Base-by-base conservation (phyloP, 2,329 filamentous ascomycete genomes). In the Colletotrichum sidae region DNA sequence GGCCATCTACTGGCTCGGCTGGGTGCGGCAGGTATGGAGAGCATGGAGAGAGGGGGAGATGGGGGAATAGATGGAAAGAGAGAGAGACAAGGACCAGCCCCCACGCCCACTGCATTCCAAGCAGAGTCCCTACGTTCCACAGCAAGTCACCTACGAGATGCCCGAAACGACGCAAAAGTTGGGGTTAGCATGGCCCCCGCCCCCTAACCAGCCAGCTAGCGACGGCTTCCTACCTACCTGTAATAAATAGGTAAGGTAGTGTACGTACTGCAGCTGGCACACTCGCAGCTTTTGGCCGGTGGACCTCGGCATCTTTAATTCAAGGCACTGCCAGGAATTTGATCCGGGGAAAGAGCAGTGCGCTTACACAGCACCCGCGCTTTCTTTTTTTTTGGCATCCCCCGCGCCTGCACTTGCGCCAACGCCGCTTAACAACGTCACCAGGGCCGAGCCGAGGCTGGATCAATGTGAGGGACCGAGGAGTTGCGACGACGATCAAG, bases 281-380 rank as follows among this genome's bases (percentile, higher is more conserved):
- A 39, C n/a, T 35, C 45, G 13, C 12, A 37, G 51, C 42, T 38
- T 34, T 47, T 53, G 41, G 47, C 51, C 62, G 53, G 57, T 67
- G 67, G 60, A 69, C 67, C 67, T 69, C 67, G 67, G 67, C 67
- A 67, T 65, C 49, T 65, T 47, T 25, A 5, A 25, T 5, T 25
- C 25, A 25, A 25, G 25, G 25, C 25, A 47, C 41, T 62, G 25
- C 33, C 41, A 53, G 61, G 46, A 33, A 41, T 51, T 17, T 39
- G 17, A 47, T 35, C 35, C 25, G 39, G 49, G 39, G 47, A 13
- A 25, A n/a, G 25, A 37, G 55, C 33, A 38, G 8, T 38, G 7
- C 39, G 55, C 55, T 60, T 49, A 41, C 46, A 15, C 39, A 60
- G 44, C 6, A 41, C 9, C 38, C 2, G 49, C 35, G 46, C 46